Conservation (phyloP, 345 rosid species). For the Laguncularia racemosa region DNA sequence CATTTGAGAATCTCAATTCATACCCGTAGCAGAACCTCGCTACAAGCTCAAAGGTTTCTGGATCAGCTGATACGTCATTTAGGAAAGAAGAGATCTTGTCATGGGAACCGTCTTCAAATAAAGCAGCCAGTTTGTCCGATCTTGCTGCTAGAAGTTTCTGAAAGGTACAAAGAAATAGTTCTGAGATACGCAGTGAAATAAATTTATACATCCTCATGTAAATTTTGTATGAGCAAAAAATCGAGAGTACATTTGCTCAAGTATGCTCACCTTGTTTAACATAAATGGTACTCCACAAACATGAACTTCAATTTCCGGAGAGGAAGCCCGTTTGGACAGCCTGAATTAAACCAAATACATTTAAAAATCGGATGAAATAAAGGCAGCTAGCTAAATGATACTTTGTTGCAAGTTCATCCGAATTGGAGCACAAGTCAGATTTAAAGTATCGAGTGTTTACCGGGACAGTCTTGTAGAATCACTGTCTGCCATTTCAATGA, state of each 20-base stretch:
- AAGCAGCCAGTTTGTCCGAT: slow-evolving; percentile 50
- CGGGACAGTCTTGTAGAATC: too few relatives aligned
- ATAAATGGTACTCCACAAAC: slow-evolving; percentile 32
- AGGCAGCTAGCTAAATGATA: too few relatives aligned
- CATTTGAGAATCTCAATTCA: slow-evolving; percentile 34
- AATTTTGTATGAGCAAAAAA: too few relatives aligned
- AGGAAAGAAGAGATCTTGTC: slow-evolving; percentile 29
- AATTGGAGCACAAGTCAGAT: too few relatives aligned
- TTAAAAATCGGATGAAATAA: too few relatives aligned
- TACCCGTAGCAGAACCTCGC: slow-evolving; percentile 62
- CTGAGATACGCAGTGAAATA: not conserved
- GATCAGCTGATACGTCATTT: slow-evolving; percentile 41
- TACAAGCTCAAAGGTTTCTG: slow-evolving; percentile 52
- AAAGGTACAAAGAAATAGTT: not conserved
- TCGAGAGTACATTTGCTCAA: too few relatives aligned
- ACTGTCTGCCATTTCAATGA: too few relatives aligned
- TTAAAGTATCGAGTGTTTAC: too few relatives aligned
- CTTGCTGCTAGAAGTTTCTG: slow-evolving; percentile 57
- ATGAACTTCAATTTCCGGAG: slow-evolving; percentile 27
- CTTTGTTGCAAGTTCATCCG: too few relatives aligned
- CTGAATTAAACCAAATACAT: slow-evolving; percentile 15
- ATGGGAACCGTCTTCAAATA: slow-evolving; percentile 27
- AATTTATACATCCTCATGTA: too few relatives aligned
- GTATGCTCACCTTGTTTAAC: slow-evolving; percentile 32
- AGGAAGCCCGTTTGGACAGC: slow-evolving; percentile 20